These are phyloP conservation scores for Saccharomyces pastorianus DNA, from an alignment of 1,139 yeast species.

Conservation along the genomic window DNA sequence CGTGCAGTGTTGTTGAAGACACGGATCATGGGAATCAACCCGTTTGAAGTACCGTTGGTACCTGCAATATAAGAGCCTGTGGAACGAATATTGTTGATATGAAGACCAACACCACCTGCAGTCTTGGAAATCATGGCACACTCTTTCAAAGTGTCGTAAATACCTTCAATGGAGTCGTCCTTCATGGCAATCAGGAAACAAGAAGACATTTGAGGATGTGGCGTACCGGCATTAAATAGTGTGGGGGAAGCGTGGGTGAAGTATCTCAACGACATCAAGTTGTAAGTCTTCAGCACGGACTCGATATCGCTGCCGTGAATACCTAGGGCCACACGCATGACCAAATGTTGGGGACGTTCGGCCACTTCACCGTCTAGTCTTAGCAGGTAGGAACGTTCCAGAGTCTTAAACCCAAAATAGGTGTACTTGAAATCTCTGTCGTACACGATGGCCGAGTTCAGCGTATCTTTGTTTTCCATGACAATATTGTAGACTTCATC, in stretches of 20 bases:
- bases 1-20: conserved; percentile 88
- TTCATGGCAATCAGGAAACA: conserved; percentile 85
- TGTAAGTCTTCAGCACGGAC: conserved; percentile 69
- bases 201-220: conserved; percentile 78
- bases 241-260: conserved; percentile 91
- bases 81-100: conserved; percentile 74
- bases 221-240: conserved; percentile 83
- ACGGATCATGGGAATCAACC: conserved; percentile 82
- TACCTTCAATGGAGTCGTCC: conserved; percentile 87
- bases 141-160: conserved; percentile 76
- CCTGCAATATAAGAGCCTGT: conserved; percentile 85
- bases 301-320: conserved; percentile 72
- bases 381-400: conserved; percentile 74
- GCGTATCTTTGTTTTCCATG: conserved; percentile 54
- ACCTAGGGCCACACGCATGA: conserved; percentile 85
- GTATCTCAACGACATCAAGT: conserved; percentile 73
- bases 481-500: conserved; percentile 60
- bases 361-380: conserved; percentile 66
- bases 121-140: conserved; percentile 83
- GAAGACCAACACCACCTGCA: conserved; percentile 88
- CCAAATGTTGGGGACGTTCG: conserved; percentile 85
- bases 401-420: conserved; percentile 81
- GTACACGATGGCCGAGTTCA: conserved; percentile 72
- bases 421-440: conserved; percentile 79
- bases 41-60: conserved; percentile 83